Evolutionary conservation across 2,329 filamentous ascomycete genomes (phyloP).

Genomic region (Trichoderma sp.): DNA sequence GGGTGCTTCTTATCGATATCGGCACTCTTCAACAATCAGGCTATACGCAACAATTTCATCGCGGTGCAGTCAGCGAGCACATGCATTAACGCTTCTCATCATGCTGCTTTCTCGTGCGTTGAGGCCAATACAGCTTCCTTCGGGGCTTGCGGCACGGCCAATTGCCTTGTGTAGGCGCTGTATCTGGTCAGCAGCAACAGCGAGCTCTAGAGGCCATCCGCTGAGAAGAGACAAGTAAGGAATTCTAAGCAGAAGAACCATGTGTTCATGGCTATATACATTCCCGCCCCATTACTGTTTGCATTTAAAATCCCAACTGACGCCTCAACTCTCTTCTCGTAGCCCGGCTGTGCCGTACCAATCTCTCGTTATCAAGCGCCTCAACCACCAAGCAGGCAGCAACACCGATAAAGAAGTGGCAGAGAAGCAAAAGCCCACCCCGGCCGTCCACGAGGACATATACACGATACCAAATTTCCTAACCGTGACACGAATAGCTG

Average conservation of each 20-base stretch:
- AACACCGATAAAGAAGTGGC: not conserved
- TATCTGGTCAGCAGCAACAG: constrained; percentile 5
- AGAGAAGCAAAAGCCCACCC: not conserved
- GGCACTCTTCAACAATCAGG: not conserved
- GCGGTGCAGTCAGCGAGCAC: not conserved
- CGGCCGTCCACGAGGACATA: constrained; percentile 76
- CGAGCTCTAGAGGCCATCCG: not conserved
- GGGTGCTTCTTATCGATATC: constrained; percentile 10
- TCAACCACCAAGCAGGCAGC: constrained; percentile 25
- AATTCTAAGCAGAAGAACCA: not conserved
- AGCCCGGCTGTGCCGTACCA: not conserved
- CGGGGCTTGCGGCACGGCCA: not conserved
- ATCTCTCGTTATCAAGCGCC: not conserved
- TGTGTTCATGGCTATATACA: not conserved
- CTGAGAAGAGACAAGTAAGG: constrained; percentile 11
- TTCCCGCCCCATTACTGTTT: not conserved
- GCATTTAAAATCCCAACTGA: not conserved
- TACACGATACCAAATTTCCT: constrained; percentile 95
- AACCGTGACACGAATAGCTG: constrained; percentile 80
- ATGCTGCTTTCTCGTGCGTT: constrained; percentile 11
- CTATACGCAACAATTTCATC: not conserved
- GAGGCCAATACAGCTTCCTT: constrained; percentile 4
- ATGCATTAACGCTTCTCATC: constrained; percentile 5
- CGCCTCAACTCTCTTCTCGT: not conserved
- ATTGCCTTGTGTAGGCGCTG: not conserved